Base-by-base conservation (phyloP, 352 stramenopile genomes). In the Thalassiosira livingstoniorum region DNA sequence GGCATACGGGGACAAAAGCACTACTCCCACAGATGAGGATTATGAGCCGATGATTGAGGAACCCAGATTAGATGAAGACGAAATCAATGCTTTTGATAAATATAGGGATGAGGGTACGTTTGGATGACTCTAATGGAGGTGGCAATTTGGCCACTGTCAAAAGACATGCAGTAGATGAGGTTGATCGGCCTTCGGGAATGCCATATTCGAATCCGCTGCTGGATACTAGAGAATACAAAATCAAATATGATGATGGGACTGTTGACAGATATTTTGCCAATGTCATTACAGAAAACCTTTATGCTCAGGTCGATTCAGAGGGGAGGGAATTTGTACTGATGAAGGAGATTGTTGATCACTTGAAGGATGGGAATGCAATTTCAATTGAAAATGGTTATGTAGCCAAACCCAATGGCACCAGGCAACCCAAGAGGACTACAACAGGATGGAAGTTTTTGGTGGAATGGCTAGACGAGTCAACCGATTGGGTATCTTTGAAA, bases 311-410 rank as follows among this genome's bases (percentile, higher is more conserved):
- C 2, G 42, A 72, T 51, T 27, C 43, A 43, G 63, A 72, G 21
- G 63, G 63, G 42, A 1, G 63, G 13, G 63, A 72, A 58, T 51
- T 72, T 3, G 13, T 65, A 43, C 31, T 67, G 2, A 37, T 87
- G 21, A 35, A 70, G 1, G 83, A 87, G 7, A 89, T 87, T 21
- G 23, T 69, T 18, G 79, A 87, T 53, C 83, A 90, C 63, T 7
- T 53, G 13, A 83, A 42, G n/a, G 61, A 87, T 62, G 43, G 23
- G 2, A 64, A 32, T 32, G 83, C 83, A 18, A 27, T 89, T 1
- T 47, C 55, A 0, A 78, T 71, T 21, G 68, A 78, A 1, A 62
- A 86, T 47, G 78, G 74, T 3, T 85, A 55, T 32, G 64, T 54
- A 21, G 43, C 13, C 4, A 3, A 18, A 10, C 37, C 53, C 15